Conservation (phyloP, 306 rosid genomes). For the Dryas octopetala region DNA sequence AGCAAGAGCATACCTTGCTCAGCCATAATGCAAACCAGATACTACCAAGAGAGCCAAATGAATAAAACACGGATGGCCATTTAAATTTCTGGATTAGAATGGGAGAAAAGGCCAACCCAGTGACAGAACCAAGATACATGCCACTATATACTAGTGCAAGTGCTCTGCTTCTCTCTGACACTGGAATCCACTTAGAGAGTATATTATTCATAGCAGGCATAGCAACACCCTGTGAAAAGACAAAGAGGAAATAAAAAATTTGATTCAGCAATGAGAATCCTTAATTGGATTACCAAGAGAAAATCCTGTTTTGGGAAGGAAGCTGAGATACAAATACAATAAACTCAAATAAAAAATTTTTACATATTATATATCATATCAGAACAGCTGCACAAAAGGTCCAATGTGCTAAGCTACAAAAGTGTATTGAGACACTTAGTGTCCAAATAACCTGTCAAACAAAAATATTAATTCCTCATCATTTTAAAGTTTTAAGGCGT, state of each 20-base stretch:
- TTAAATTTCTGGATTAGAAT: constrained; percentile 69
- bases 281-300: not conserved
- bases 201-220: constrained; percentile 99
- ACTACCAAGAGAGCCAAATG: constrained; percentile 97
- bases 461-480: not conserved
- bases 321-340: not conserved
- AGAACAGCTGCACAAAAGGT: not conserved
- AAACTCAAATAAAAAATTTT: not conserved
- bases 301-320: not conserved
- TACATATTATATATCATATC: not conserved
- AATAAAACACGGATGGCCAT: constrained; percentile 95
- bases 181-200: constrained; percentile 93
- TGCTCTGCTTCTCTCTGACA: constrained; percentile 97
- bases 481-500: constrained; percentile 3
- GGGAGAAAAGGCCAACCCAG: constrained; percentile 87
- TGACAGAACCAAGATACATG: constrained; percentile 98
- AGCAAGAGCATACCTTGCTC: constrained; percentile 56
- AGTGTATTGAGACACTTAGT: not conserved
- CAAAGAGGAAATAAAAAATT: not conserved
- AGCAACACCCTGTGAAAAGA: constrained; percentile 85
- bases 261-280: not conserved
- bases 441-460: not conserved
- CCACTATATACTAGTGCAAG: constrained; percentile 94
- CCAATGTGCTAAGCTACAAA: not conserved
- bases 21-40: constrained; percentile 92